Conservation (phyloP, 805 yeast genomes). For the Zygosaccharomyces pseudorouxii region DNA sequence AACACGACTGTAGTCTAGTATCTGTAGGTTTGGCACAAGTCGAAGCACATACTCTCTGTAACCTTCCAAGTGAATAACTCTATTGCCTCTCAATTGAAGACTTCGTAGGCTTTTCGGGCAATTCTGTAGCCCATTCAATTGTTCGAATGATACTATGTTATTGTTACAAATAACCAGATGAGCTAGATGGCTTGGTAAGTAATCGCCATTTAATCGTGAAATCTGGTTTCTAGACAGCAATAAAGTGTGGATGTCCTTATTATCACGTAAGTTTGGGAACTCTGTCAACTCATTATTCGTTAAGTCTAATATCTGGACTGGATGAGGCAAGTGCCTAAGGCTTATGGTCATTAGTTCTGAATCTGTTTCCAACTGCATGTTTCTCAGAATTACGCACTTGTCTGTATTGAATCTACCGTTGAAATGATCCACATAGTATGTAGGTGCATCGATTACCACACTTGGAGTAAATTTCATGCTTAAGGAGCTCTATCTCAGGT, state of each 20-base stretch:
- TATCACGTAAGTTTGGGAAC: constrained; percentile 44
- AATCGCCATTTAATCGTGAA: constrained; percentile 36
- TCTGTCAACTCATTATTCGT: constrained; percentile 66
- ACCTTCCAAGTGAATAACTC: constrained; percentile 43
- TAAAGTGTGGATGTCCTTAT: constrained; percentile 45
- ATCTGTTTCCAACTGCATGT: constrained; percentile 39
- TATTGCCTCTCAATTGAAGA: constrained; percentile 56
- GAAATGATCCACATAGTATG: constrained; percentile 41
- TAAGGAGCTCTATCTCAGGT: not conserved
- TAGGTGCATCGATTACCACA: constrained; percentile 45
- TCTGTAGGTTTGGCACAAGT: constrained; percentile 55
- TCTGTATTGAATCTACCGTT: constrained; percentile 28
- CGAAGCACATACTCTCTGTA: constrained; percentile 60
- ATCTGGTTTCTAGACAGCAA: constrained; percentile 64
- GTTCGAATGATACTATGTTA: constrained; percentile 45
- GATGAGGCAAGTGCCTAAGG: constrained; percentile 40
- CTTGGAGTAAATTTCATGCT: constrained; percentile 56
- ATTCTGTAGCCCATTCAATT: constrained; percentile 41
- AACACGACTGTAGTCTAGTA: constrained; percentile 66
- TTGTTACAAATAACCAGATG: constrained; percentile 50
- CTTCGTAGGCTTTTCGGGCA: constrained; percentile 42
- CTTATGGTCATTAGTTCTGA: constrained; percentile 41
- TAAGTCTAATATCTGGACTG: constrained; percentile 59
- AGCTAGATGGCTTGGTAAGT: constrained; percentile 36
- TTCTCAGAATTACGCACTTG: constrained; percentile 27